Evolutionary conservation across 805 yeast genomes (phyloP).

Genomic region (Yarrowia osloensis): DNA sequence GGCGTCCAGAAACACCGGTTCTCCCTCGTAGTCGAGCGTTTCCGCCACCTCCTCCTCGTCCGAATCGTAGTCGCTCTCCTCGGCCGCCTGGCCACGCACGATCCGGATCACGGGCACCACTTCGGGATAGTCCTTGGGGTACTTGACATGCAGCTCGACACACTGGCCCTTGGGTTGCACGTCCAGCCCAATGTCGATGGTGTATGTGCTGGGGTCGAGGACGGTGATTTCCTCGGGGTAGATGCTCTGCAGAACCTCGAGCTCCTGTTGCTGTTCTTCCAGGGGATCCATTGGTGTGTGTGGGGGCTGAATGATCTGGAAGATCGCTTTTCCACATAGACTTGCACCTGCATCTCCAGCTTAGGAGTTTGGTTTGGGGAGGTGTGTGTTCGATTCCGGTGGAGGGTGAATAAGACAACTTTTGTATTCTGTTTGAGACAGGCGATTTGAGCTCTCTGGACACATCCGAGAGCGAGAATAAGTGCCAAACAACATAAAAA

Average conservation of each 20-base stretch:
- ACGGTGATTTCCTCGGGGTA: slow-evolving; percentile 85
- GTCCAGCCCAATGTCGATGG: slow-evolving; percentile 65
- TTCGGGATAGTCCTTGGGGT: slow-evolving; percentile 83
- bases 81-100: slow-evolving; percentile 46
- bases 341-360: neutral
- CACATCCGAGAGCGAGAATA: too few species aligned
- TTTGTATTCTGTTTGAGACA: too few species aligned
- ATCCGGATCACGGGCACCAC: slow-evolving; percentile 63
- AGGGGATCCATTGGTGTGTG: slow-evolving; percentile 58
- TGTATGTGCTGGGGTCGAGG: slow-evolving; percentile 47
- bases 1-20: slow-evolving; percentile 46
- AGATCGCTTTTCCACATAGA: neutral
- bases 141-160: slow-evolving; percentile 59
- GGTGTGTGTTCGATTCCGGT: neutral
- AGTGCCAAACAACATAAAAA: too few species aligned
- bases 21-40: slow-evolving; percentile 50
- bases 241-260: slow-evolving; percentile 85
- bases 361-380: neutral
- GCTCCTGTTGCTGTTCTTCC: slow-evolving; percentile 87
- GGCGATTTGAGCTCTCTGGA: too few species aligned
- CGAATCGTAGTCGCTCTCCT: slow-evolving; percentile 46
- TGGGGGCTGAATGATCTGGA: neutral
- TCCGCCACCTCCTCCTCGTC: slow-evolving; percentile 52
- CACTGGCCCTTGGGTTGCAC: slow-evolving; percentile 59
- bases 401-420: neutral